Evolutionary conservation across 1,139 yeast genomes (phyloP).

Genomic region (Debaryomycetaceae sp.): DNA sequence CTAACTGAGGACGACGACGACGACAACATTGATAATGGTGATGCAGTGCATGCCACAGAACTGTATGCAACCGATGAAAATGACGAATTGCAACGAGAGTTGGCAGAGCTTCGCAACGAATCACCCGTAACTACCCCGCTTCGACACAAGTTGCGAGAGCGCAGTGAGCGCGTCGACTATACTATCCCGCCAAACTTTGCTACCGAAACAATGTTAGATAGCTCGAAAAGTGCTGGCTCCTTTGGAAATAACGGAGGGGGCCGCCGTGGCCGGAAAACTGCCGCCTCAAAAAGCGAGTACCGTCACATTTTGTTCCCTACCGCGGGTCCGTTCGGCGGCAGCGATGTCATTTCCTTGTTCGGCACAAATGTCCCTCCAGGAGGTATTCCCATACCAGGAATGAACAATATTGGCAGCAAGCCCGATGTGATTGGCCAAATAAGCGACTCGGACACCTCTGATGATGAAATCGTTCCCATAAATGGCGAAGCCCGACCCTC

Average conservation of each 20-base stretch:
- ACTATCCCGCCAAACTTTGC: conserved; percentile 78
- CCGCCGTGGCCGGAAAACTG: conserved; percentile 16
- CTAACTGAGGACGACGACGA: conserved; percentile 14
- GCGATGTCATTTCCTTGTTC: conserved; percentile 68
- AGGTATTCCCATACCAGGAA: conserved; percentile 33
- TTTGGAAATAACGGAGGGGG: conserved; percentile 5
- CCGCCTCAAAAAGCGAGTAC: conserved; percentile 30
- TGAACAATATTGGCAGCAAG: conserved; percentile 13
- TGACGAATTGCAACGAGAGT: conserved; percentile 37
- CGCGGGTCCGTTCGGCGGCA: conserved; percentile 96
- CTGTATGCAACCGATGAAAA: conserved; percentile 15
- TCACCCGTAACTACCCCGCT: conserved; percentile 41
- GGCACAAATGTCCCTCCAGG: conserved; percentile 54
- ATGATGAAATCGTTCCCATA: conserved; percentile 40
- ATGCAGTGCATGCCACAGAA: conserved; percentile 10
- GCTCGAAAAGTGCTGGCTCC: conserved; percentile 7
- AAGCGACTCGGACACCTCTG: conserved; percentile 63
- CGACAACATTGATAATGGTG: conserved; percentile 12
- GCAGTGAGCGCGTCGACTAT: conserved; percentile 65
- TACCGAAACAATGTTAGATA: conserved; percentile 29
- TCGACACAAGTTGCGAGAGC: conserved; percentile 59
- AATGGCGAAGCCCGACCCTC: conserved; percentile 27
- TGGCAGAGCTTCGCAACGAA: conserved; percentile 42
- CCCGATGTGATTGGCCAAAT: conserved; percentile 42
- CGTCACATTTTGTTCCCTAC: conserved; percentile 76